phyloP scores from a whole-genome alignment of 108 stramenopile genomes.

The Skeletonema costatum region DNA sequence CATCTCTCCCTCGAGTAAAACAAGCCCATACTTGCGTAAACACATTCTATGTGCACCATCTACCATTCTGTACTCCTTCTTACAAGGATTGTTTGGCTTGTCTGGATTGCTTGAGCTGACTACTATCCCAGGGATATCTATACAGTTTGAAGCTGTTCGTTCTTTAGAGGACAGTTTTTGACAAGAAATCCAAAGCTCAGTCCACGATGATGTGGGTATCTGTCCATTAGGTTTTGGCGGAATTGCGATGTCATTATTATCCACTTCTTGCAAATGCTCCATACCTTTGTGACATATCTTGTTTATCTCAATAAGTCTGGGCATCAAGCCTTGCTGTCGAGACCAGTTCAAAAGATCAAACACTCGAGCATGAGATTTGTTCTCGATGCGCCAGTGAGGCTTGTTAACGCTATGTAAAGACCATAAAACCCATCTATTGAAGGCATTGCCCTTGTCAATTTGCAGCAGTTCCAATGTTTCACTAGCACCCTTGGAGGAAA shows the following conservation, averaged over 20 bases:
- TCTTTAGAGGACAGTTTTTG: constrained; percentile 15
- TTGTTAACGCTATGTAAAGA: constrained; percentile 23
- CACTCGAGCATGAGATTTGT: constrained; percentile 29
- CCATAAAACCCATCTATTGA: constrained; percentile 26
- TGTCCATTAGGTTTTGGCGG: constrained; percentile 2
- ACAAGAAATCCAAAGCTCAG: constrained; percentile 20
- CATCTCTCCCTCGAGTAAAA: constrained; percentile 21
- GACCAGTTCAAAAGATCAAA: constrained; percentile 44
- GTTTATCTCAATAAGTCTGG: constrained; percentile 7
- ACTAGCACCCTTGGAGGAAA: not conserved
- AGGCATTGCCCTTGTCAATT: constrained; percentile 6
- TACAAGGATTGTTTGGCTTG: constrained; percentile 41
- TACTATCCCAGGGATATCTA: constrained; percentile 36
- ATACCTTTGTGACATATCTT: constrained; percentile 45
- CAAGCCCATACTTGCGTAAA: constrained; percentile 26
- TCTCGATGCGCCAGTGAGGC: constrained; percentile 24
- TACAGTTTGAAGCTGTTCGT: constrained; percentile 27
- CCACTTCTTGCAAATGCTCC: constrained; percentile 1
- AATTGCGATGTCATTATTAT: not conserved
- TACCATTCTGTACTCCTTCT: constrained; percentile 35
- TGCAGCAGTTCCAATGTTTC: not conserved
- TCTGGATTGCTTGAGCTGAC: constrained; percentile 14
- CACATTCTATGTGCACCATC: constrained; percentile 47
- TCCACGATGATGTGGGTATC: constrained; percentile 18
- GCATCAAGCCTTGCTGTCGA: constrained; percentile 17